Base-by-base conservation (phyloP, 2,329 filamentous ascomycete genomes). In the Aspergillus fijiensis region DNA sequence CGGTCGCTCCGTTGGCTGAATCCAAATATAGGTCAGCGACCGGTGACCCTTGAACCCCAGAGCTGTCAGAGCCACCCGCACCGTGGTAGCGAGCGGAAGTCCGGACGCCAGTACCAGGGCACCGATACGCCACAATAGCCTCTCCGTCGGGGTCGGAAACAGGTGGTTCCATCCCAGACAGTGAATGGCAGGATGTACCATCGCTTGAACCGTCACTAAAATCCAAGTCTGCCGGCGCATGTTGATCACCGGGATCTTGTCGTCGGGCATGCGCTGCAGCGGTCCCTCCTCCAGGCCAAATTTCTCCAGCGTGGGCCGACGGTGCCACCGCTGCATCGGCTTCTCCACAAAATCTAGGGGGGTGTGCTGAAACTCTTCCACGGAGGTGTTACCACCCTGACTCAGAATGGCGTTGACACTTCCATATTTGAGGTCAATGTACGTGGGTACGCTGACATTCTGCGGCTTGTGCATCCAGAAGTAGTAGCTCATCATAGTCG, bases 401-500 rank as follows among this genome's bases (percentile, higher is more conserved):
- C 19, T 31, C 31, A 51, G 25, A 5, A 47, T n/a, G 49, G 14
- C 27, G 16, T 27, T 47, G n/a, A 47, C 29, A 10, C 35, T 45
- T 5, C 39, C 48, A n/a, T 25, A 51, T 39, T 47, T 51, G 16
- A 51, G 49, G 5, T 51, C 49, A 33, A 57, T 31, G 4, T 50
- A 14, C 2, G 49, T 51, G 12, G 55, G 48, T 5, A 57, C 49
- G 3, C 39, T 49, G 14, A 57, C 55, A 14, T 51, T 51, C 49
- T 57, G 55, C 4, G 55, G 55, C 55, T 57, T 57, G 12, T 57
- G 23, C 48, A 57, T 31, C 55, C 55, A 57, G 39, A 57, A 57
- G 23, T 51, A 57, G 31, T 51, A 57, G 11, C 48, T 57, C 16
- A 21, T 51, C 23, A 57, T 51, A 7, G 55, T 57, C 16, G 48